Base-by-base conservation (phyloP, 306 rosid species). In the Quercus rubra region DNA sequence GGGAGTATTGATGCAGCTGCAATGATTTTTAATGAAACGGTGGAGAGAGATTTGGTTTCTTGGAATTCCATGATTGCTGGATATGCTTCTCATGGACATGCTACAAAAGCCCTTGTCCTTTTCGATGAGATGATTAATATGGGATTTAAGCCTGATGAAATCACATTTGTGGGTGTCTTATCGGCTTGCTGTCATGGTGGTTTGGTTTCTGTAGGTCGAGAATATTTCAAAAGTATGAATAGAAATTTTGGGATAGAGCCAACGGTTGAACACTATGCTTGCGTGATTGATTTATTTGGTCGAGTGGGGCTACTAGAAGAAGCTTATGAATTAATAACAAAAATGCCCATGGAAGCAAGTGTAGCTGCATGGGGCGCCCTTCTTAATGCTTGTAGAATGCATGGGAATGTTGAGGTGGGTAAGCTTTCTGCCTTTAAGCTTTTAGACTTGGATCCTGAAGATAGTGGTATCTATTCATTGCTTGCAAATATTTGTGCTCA, bases 341-440 rank as follows among this genome's bases (percentile, higher is more conserved):
- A 55, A 67, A 88, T 93, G 98, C 94, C 94, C 6, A 90, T 91
- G 86, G 79, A 83, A 83, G 86, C 98, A 19, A 78, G 87, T 63
- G 92, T 81, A 79, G 92, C 93, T 70, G 87, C 94, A 57, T 91
- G 98, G 94, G 98, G 98, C 12, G 93, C 96, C 77, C 88, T 93
- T 80, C 87, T 93, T 13, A 85, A 80, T 87, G 92, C 98, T 66
- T 91, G 92, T 80, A 87, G 87, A 80, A 88, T 79, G 81, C 91
- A 93, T 15, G 84, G 89, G 28, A 81, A 93, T 74, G 83, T 91
- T 20, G 91, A 87, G 82, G 80, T 93, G 77, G 94, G 93, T n/a
- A 88, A 81, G 77, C 28, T 88, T 43, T 86, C 90, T 0, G 91
- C 90, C 8, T n/a, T 35, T 55, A 89, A 80, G 62, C 89, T 93